Evolutionary conservation across 75 land plant species (phyloP).

Genomic region (Pinus tabuliformis): DNA sequence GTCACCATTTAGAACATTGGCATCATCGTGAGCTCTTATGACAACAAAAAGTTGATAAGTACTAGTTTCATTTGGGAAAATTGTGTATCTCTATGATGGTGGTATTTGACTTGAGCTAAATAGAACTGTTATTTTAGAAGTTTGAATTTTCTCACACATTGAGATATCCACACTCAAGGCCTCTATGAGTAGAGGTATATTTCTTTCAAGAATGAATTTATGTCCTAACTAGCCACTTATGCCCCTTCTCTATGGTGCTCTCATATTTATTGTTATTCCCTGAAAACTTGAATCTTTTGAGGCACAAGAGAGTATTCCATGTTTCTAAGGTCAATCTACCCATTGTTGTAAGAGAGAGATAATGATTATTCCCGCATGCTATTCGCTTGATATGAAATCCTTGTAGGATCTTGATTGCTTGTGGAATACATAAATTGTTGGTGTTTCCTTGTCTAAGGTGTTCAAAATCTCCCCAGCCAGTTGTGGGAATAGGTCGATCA

Average conservation of each 20-base stretch:
- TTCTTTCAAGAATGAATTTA: conserved; percentile 22
- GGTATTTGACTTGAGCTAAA: conserved; percentile 72
- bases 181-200: conserved; percentile 71
- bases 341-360: conserved; percentile 88
- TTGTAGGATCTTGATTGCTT: conserved; percentile 70
- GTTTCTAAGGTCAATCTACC: conserved; percentile 91
- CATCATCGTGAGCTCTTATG: no score
- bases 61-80: conserved; percentile 84
- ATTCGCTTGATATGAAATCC: conserved; percentile 84
- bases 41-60: no score
- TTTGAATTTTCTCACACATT: conserved; percentile 48
- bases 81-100: conserved; percentile 87
- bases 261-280: conserved; percentile 86
- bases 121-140: conserved; percentile 39
- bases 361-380: conserved; percentile 98
- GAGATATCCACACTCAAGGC: conserved; percentile 81
- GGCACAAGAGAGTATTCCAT: conserved; percentile 85
- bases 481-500: no score
- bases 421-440: conserved; percentile 88
- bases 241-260: conserved; percentile 46
- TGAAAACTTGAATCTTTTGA: conserved; percentile 72
- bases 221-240: no score
- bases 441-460: conserved; percentile 96
- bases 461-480: conserved; percentile 39
- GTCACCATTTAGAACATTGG: no score